Evolutionary conservation across 116 monocot genomes (phyloP), one percentile per base, ranked within the genome.

Genomic region (Zostera marina): DNA sequence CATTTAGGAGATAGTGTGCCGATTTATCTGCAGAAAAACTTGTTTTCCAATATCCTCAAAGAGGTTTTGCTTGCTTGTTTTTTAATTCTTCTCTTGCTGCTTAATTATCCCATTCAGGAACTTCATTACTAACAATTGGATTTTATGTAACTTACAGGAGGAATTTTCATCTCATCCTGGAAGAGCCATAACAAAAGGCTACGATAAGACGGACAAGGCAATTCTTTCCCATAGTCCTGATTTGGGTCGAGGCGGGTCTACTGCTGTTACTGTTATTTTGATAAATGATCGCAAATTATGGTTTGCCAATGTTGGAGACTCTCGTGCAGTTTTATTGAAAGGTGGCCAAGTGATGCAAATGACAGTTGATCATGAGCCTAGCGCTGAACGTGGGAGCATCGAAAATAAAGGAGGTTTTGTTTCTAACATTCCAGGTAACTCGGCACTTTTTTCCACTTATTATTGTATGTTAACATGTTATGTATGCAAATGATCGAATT

Each of bases 361-460:
- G 72, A 81, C 81, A 9, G 68, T 71, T 53, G 93, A 93, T 74
- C 89, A 90, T 69, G 89, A 90, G 42, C 93, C 93, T 12, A 87
- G 59, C 54, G 68, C 58, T 47, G 93, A 93, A 59, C 76, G 83
- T 41, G 72, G 74, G 3, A 71, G 72, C 58, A 93, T 93, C 41
- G 93, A 93, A 75, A 74, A 70, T 11, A 78, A 70, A 61, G 93
- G 93, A 38, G 93, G 93, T 40, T 93, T 93, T 60, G 93, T 93
- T 48, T 84, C 87, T 38, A 93, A 93, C 57, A 73, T 84, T 77
- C 93, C 93, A 80, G 93, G 93, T 51, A 47, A 47, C 17, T 51
- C 10, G 9, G 20, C 49, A 13, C 0, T 51, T 1, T 51, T 51
- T 19, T 51, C 20, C 21, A 51, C 17, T 15, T 51, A 20, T 51